Conservation (phyloP, 169 alveolate species). For the Prorocentrum cordatum region DNA sequence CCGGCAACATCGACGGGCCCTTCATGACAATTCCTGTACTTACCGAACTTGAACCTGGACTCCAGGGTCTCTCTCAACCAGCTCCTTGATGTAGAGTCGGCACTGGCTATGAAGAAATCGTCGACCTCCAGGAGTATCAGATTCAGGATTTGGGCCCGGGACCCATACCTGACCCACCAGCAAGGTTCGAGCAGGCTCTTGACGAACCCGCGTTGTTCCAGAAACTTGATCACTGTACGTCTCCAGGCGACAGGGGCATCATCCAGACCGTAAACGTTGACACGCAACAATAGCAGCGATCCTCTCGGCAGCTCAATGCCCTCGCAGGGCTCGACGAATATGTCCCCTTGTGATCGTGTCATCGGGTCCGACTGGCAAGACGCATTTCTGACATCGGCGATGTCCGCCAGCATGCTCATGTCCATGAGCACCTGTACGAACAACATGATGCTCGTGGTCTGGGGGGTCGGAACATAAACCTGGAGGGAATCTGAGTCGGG, state of each 20-base stretch:
- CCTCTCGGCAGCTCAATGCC: no score
- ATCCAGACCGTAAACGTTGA: background rate
- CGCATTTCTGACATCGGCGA: no score
- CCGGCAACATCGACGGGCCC: background rate
- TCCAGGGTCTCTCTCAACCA: background rate
- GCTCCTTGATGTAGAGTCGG: background rate
- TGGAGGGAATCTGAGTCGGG: no score
- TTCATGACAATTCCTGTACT: background rate
- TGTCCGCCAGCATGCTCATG: no score
- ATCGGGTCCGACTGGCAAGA: no score
- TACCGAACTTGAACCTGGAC: background rate
- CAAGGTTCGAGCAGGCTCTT: background rate
- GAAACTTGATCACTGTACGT: background rate
- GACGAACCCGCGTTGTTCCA: background rate
- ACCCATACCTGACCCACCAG: background rate
- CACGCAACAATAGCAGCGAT: no score
- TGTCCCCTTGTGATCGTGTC: no score
- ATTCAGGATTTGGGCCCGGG: background rate
- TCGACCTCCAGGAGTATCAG: background rate
- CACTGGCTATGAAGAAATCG: background rate
- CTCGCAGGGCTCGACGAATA: no score
- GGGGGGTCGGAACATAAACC: no score
- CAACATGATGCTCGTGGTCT: no score
- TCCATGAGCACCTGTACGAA: no score
- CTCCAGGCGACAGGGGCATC: background rate